Percentiles rank a stretch among this genome's conserved stretches.
Evolutionary conservation across 441 rosid species (phyloP).

Genomic region (Pelargonium myrrhifolium): DNA sequence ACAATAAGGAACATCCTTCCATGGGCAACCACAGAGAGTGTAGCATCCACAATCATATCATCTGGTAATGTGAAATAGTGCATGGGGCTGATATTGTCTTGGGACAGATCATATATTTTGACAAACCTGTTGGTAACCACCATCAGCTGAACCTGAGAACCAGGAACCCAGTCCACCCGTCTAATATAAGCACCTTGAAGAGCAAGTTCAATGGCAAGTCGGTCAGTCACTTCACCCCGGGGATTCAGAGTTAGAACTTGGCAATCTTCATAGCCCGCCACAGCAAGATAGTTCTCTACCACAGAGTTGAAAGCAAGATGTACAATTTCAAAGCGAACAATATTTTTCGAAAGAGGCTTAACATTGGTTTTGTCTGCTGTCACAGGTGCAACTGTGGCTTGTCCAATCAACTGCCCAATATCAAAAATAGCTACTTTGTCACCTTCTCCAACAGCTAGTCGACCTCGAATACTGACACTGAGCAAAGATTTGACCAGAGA

Average conservation of each 20-base stretch:
- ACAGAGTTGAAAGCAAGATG: conserved; percentile 78
- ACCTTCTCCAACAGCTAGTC: conserved; percentile 99
- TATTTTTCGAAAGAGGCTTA: conserved; percentile 96
- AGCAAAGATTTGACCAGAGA: conserved; percentile 96
- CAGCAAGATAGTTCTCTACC: conserved; percentile 96
- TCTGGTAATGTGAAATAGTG: conserved; percentile 85
- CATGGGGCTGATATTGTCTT: conserved; percentile 94
- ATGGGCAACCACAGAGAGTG: conserved; percentile 75
- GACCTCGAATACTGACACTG: conserved; percentile 91
- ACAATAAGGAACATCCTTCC: conserved; percentile 84
- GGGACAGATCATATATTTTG: conserved; percentile 96
- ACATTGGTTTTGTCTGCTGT: conserved; percentile 96
- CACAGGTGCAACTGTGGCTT: conserved; percentile 84
- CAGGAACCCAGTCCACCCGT: conserved; percentile 94
- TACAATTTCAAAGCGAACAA: conserved; percentile 97
- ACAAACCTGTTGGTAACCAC: conserved; percentile 91
- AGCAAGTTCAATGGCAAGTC: conserved; percentile 98
- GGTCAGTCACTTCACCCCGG: conserved; percentile 98
- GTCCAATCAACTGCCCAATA: conserved; percentile 94
- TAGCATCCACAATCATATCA: conserved; percentile 86
- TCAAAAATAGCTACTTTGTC: conserved; percentile 99
- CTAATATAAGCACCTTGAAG: conserved; percentile 94
- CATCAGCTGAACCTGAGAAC: conserved; percentile 95
- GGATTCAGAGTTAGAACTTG: conserved; percentile 92
- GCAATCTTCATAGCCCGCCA: conserved; percentile 98